Conservation (phyloP, 495 filamentous ascomycete species). For the Baudoinia panamericana region DNA sequence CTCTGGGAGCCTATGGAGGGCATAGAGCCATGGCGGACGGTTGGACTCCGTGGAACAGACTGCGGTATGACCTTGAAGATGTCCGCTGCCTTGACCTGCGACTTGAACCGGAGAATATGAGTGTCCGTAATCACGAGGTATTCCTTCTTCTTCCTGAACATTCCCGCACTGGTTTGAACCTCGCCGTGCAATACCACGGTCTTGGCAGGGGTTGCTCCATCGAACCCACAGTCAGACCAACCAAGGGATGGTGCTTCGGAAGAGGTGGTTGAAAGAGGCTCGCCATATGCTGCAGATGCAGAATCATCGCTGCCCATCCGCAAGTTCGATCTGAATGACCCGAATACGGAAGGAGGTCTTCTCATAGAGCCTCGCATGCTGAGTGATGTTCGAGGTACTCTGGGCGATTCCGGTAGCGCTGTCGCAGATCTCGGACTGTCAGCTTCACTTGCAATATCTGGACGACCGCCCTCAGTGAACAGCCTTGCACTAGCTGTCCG, state of each 20-base stretch:
- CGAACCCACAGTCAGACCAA: constrained; percentile 2
- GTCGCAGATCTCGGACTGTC: constrained; percentile 1
- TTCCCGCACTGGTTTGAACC: constrained; percentile 63
- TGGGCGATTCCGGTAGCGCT: constrained; percentile 7
- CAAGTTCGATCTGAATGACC: not conserved
- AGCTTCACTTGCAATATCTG: constrained; percentile 3
- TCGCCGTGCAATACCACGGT: constrained; percentile 56
- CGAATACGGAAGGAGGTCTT: constrained; percentile 4
- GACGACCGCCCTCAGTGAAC: constrained; percentile 18
- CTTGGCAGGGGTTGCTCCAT: constrained; percentile 23
- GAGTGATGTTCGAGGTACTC: constrained; percentile 2
- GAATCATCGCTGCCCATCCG: not conserved
- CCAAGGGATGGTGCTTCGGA: constrained; percentile 4
- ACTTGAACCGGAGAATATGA: constrained; percentile 72
- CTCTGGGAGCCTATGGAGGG: constrained; percentile 48
- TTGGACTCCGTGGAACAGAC: constrained; percentile 12
- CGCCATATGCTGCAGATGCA: not conserved
- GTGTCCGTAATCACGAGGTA: constrained; percentile 83
- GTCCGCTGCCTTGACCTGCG: constrained; percentile 54
- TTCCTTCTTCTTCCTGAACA: constrained; percentile 76
- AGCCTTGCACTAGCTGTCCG: constrained; percentile 19
- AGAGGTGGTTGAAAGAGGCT: constrained; percentile 14
- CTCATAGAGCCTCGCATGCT: constrained; percentile 10
- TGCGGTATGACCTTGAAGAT: constrained; percentile 34
- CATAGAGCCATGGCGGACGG: constrained; percentile 31